Evolutionary conservation across 148 eudicot genomes (phyloP).

Genomic region (Limonium bicolor): DNA sequence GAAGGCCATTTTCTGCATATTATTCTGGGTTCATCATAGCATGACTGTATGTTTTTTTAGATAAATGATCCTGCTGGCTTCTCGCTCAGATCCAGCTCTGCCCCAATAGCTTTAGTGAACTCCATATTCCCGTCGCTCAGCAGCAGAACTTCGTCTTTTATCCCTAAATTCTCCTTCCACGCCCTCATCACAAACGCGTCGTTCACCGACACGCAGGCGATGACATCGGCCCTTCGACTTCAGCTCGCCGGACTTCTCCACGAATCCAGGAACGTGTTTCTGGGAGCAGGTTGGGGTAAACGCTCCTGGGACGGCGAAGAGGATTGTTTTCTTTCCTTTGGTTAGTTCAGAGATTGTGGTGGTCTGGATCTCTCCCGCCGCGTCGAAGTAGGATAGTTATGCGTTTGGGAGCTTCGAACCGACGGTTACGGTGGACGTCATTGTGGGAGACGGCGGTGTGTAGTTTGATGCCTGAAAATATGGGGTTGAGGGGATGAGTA

Average conservation of each 20-base stretch:
- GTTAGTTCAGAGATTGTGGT: constrained; percentile 54
- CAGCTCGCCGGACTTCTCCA: constrained; percentile 39
- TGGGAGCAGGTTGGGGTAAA: constrained; percentile 95
- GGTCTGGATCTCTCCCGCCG: constrained; percentile 56
- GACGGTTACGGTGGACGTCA: constrained; percentile 43
- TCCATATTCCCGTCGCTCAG: constrained; percentile 76
- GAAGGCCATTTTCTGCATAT: no score
- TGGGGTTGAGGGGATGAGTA: no score
- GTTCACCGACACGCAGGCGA: constrained; percentile 75
- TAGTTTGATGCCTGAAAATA: no score
- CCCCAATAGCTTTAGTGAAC: constrained; percentile 63
- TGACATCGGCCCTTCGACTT: constrained; percentile 50
- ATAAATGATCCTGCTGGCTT: constrained; percentile 87
- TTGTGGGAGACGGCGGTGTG: constrained; percentile 14
- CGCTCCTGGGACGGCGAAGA: constrained; percentile 86
- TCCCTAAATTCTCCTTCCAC: constrained; percentile 46
- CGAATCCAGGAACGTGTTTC: constrained; percentile 78
- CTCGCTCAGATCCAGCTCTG: constrained; percentile 71
- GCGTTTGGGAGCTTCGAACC: constrained; percentile 55
- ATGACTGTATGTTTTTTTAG: no score
- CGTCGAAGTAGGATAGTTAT: constrained; percentile 56
- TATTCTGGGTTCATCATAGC: no score
- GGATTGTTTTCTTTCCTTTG: constrained; percentile 34
- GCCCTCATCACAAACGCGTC: constrained; percentile 88
- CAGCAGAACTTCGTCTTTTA: constrained; percentile 40